A percentile compares a stretch with the other conserved stretches of the same genome.
These are phyloP conservation scores for Fusarium sp. DNA, from an alignment of 2,329 filamentous ascomycete species.

Conservation along the genomic window DNA sequence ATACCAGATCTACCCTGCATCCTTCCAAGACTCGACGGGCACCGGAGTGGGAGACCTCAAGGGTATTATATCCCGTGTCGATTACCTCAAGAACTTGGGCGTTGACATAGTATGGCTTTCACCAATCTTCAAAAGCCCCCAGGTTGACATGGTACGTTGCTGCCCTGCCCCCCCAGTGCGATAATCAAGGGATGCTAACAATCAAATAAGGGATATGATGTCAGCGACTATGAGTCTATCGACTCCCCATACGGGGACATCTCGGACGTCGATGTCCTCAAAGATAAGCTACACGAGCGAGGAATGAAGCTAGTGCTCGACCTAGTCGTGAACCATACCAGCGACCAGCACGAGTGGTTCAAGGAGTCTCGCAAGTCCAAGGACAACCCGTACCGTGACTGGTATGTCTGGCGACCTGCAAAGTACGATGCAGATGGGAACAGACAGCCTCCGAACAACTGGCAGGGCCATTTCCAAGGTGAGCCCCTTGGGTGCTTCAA, in stretches of 20 bases:
- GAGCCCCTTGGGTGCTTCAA: background rate
- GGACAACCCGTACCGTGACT: constrained; percentile 66
- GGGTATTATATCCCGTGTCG: constrained; percentile 67
- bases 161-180: background rate
- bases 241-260: constrained; percentile 76
- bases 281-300: constrained; percentile 68
- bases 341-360: constrained; percentile 69
- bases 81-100: constrained; percentile 66
- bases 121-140: constrained; percentile 63
- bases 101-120: constrained; percentile 69
- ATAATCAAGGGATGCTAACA: background rate
- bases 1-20: constrained; percentile 73
- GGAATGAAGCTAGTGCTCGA: constrained; percentile 79
- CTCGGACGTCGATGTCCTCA: constrained; percentile 73
- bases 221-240: constrained; percentile 75
- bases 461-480: constrained; percentile 57
- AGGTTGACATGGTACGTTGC: constrained; percentile 70
- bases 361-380: constrained; percentile 65
- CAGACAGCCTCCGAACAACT: constrained; percentile 71
- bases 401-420: constrained; percentile 75
- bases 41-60: constrained; percentile 68
- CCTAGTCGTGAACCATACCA: constrained; percentile 80
- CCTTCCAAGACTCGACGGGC: constrained; percentile 69
- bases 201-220: constrained; percentile 71
- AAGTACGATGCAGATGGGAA: constrained; percentile 67